Base-by-base conservation (phyloP, 2,329 filamentous ascomycete species). In the Lachnellula cervina region DNA sequence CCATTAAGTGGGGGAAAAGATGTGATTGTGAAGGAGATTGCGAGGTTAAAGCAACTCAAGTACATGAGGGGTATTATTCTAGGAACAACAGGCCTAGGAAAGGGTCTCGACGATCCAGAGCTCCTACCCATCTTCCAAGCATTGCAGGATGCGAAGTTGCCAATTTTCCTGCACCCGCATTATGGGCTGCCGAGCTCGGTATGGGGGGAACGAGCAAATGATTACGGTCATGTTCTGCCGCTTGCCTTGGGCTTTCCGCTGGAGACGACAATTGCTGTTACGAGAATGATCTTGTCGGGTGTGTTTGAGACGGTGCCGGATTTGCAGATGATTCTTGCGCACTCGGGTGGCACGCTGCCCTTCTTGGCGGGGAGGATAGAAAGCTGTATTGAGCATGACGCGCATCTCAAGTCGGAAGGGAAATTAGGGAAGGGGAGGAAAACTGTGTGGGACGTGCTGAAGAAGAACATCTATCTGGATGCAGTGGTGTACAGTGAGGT, bases 331-430 rank as follows among this genome's bases (percentile, higher is more conserved):
- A 76, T 97, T 52, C 77, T 97, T 4, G 92, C 92, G 0, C 92
- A 97, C 72, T 91, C 88, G 23, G 92, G 92, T 1, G 92, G 92
- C 2, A 93, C 91, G 0, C 74, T 97, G 48, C 92, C 92, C 0
- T 96, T 96, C 70, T 76, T 97, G 2, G 92, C 91, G 0, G 92
- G 92, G 0, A 78, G 92, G 28, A 90, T 96, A 51, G 90, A 96
- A 73, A 92, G 87, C 68, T 96, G 91, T 68, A 84, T 96, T 52
- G 71, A 83, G 56, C 92, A 96, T 73, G 91, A 96, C 67, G 86
- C 83, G 0, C 84, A 90, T 67, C 78, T 95, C 40, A 81, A 86
- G 54, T 76, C 78, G 1, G 79, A 84, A 58, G 86, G 85, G 9
- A 83, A 80, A 66, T 74, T 77, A 1, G 71, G 76, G 13, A 67